A percentile compares a stretch with the other conserved stretches of the same genome.
Evolutionary conservation across 192 early-diverging fungal genomes (phyloP).

Genomic region (Entomortierella lignicola): DNA sequence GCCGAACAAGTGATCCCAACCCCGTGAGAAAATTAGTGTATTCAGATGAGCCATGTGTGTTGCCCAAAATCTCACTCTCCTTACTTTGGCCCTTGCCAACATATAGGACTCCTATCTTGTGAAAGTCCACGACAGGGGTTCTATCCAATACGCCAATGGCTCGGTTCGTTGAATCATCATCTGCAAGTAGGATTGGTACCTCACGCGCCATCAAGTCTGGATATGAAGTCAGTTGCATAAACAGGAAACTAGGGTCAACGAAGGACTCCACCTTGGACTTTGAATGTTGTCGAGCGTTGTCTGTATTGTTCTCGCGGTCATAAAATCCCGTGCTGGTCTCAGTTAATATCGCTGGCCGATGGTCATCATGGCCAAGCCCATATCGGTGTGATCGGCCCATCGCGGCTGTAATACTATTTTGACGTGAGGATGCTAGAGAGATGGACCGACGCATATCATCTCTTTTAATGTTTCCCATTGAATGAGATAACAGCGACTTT

Average conservation of each 20-base stretch:
- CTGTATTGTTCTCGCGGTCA: conserved; percentile 23
- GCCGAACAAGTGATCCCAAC: conserved; percentile 79
- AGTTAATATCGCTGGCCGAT: conserved; percentile 14
- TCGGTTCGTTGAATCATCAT: conserved; percentile 80
- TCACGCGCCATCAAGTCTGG: conserved; percentile 74
- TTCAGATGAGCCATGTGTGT: conserved; percentile 85
- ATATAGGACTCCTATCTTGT: conserved; percentile 97
- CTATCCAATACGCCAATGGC: conserved; percentile 87
- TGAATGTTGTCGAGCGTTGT: conserved; percentile 16
- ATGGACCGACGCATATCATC: conserved; percentile 44
- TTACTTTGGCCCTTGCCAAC: conserved; percentile 86
- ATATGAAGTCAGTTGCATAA: conserved; percentile 78
- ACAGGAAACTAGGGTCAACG: conserved; percentile 69
- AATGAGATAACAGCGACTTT: conserved; percentile 46
- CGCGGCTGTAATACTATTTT: conserved; percentile 40
- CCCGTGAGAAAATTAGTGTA: conserved; percentile 89
- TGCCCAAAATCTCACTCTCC: conserved; percentile 90
- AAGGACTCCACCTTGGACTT: conserved; percentile 51
- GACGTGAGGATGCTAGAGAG: conserved; percentile 30
- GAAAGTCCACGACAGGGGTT: conserved; percentile 90
- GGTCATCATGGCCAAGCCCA: conserved; percentile 38
- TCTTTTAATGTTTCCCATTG: conserved; percentile 25
- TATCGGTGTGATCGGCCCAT: conserved; percentile 29
- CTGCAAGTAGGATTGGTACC: conserved; percentile 71
- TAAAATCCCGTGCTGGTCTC: conserved; percentile 28